These are phyloP conservation scores for Globisporangium paddicum DNA, from an alignment of 352 stramenopile species.

Conservation along the genomic window DNA sequence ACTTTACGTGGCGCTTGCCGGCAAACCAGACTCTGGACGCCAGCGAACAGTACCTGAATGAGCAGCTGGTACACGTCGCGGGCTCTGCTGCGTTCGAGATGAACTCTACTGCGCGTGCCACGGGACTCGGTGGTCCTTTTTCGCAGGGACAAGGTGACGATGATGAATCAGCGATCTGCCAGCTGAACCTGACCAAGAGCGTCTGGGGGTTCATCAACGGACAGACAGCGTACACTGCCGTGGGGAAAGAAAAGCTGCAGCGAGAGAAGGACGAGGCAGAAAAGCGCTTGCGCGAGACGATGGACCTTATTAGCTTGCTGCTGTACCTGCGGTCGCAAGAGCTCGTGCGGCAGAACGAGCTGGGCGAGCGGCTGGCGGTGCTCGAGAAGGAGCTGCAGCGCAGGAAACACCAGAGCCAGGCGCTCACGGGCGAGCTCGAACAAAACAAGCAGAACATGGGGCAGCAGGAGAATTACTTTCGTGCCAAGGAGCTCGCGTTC, in stretches of 20 bases:
- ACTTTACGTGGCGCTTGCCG: conserved; percentile 43
- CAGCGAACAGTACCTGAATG: conserved; percentile 57
- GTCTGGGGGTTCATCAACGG: conserved; percentile 11
- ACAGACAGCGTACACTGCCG: conserved; percentile 5
- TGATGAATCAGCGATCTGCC: conserved; percentile 9
- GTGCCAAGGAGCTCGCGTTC: conserved; percentile 52
- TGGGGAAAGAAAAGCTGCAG: conserved; percentile 15
- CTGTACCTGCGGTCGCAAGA: conserved; percentile 51
- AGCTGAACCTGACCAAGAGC: conserved; percentile 7
- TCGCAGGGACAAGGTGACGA: not conserved
- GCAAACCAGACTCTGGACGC: conserved; percentile 28
- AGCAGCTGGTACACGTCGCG: conserved; percentile 55
- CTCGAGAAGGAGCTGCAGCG: conserved; percentile 54
- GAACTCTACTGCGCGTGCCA: not conserved
- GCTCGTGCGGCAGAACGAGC: conserved; percentile 38
- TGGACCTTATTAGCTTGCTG: conserved; percentile 76
- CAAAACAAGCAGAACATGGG: conserved; percentile 37
- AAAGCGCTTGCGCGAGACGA: conserved; percentile 32
- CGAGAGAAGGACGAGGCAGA: conserved; percentile 29
- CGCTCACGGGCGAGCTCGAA: conserved; percentile 43
- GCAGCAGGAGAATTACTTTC: conserved; percentile 61
- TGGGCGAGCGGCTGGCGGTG: conserved; percentile 38
- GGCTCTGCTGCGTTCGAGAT: conserved; percentile 6
- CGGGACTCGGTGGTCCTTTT: not conserved
- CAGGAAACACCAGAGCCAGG: conserved; percentile 39